phyloP scores from a whole-genome alignment of 148 eudicot genomes.

The Silene conica region DNA sequence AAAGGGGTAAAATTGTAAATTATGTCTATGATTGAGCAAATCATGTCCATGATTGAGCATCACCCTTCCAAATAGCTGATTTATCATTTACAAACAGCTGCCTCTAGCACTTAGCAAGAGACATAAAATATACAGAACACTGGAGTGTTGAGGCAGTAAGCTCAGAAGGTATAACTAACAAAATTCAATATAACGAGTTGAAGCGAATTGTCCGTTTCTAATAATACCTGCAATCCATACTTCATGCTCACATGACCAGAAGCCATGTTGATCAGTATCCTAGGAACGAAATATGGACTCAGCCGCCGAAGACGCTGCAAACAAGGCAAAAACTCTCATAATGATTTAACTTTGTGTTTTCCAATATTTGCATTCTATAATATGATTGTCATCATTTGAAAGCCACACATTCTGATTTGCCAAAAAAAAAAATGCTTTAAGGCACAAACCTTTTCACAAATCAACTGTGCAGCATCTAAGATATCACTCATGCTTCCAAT shows the following conservation, averaged over 20 bases:
- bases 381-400: not conserved
- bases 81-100: not conserved
- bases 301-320: constrained; percentile 82
- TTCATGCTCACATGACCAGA: constrained; percentile 99
- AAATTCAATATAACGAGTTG: not conserved
- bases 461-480: constrained; percentile 79
- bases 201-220: not conserved
- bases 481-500: constrained; percentile 88
- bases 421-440: constrained; percentile 8
- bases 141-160: not conserved
- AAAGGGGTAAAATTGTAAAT: too few species aligned
- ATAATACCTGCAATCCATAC: constrained; percentile 83
- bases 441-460: constrained; percentile 72
- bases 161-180: constrained; percentile 3
- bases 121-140: not conserved
- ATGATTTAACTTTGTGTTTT: not conserved
- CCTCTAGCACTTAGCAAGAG: too few species aligned
- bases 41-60: too few species aligned
- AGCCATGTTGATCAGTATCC: constrained; percentile 96
- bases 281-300: constrained; percentile 90
- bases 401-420: not conserved
- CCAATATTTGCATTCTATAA: not conserved
- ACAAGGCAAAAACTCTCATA: not conserved
- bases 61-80: not conserved
- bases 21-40: too few species aligned